phyloP scores from a whole-genome alignment of 2,329 filamentous ascomycete species.

The Camillea tinctor region DNA sequence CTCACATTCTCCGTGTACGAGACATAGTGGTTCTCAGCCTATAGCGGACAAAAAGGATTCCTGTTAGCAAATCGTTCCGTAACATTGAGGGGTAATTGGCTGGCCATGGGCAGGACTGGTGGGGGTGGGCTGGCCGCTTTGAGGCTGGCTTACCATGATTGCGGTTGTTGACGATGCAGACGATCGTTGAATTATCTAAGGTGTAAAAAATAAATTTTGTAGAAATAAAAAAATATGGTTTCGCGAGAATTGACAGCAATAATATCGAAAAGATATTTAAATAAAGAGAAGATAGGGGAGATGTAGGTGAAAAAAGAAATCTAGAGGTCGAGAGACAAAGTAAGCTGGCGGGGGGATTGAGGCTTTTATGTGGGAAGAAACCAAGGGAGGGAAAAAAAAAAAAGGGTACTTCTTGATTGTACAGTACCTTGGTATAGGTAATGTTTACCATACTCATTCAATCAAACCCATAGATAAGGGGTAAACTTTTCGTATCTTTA shows the following conservation, averaged over 20 bases:
- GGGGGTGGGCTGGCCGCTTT: constrained; percentile 25
- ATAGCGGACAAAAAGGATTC: constrained; percentile 20
- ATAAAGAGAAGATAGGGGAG: background rate
- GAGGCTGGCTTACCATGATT: constrained; percentile 32
- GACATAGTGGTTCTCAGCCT: constrained; percentile 40
- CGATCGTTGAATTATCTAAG: constrained; percentile 4
- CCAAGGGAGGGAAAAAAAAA: background rate
- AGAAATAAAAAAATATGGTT: background rate
- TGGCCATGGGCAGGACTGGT: constrained; percentile 8
- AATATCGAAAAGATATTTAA: background rate
- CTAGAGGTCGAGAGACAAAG: background rate
- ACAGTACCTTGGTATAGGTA: background rate
- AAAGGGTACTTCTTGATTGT: background rate
- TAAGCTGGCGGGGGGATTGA: constrained; percentile 1
- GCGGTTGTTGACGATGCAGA: constrained; percentile 20
- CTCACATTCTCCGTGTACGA: constrained; percentile 36
- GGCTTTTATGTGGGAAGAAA: constrained; percentile 2
- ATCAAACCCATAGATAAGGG: background rate
- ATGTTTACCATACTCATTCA: background rate
- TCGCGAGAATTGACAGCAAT: constrained; percentile 8
- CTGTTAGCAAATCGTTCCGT: constrained; percentile 36
- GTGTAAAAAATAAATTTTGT: background rate
- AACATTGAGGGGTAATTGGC: constrained; percentile 33
- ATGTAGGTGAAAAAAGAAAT: background rate
- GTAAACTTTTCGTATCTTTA: background rate